Percentiles rank a stretch among this genome's conserved stretches.
These are phyloP conservation scores for Saccharomyces jurei DNA, from an alignment of 805 yeast species.

Conservation along the genomic window DNA sequence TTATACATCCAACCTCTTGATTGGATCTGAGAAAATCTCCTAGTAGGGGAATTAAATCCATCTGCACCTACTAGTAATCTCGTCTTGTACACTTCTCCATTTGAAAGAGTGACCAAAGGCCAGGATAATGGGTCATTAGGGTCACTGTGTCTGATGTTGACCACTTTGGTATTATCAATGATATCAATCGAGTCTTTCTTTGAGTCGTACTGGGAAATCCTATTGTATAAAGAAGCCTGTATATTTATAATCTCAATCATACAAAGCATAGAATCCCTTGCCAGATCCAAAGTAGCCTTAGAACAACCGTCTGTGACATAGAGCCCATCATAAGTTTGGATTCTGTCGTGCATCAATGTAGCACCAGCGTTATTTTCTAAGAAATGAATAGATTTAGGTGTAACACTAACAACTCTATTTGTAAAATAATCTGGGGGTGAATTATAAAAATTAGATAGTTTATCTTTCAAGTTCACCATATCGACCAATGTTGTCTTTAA, in stretches of 20 bases:
- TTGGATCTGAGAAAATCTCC: slow-evolving; percentile 70
- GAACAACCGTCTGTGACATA: slow-evolving; percentile 80
- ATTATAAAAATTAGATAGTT: slow-evolving; percentile 32
- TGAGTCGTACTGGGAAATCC: slow-evolving; percentile 39
- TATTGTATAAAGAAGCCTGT: slow-evolving; percentile 60
- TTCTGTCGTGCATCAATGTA: slow-evolving; percentile 62
- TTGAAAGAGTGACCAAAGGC: slow-evolving; percentile 66
- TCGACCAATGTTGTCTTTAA: slow-evolving; percentile 67
- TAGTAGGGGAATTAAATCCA: slow-evolving; percentile 89
- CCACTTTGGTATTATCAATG: slow-evolving; percentile 61
- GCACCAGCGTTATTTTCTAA: slow-evolving; percentile 69
- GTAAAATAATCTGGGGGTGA: slow-evolving; percentile 43
- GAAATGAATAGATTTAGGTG: slow-evolving; percentile 69
- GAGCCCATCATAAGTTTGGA: slow-evolving; percentile 72
- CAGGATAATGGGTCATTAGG: slow-evolving; percentile 43
- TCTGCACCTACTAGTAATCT: slow-evolving; percentile 90
- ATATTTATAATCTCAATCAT: slow-evolving; percentile 87
- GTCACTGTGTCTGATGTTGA: slow-evolving; percentile 35
- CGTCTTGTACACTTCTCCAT: slow-evolving; percentile 57
- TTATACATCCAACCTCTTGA: slow-evolving; percentile 90
- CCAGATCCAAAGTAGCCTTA: slow-evolving; percentile 64
- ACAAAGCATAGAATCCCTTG: slow-evolving; percentile 51
- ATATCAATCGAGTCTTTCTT: slow-evolving; percentile 33
- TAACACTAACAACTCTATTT: slow-evolving; percentile 78
- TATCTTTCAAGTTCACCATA: slow-evolving; percentile 51